Evolutionary conservation across 1,284 basidiomycete genomes (phyloP), one percentile per base, ranked within the genome.

Genomic region (Schizophyllum amplum): DNA sequence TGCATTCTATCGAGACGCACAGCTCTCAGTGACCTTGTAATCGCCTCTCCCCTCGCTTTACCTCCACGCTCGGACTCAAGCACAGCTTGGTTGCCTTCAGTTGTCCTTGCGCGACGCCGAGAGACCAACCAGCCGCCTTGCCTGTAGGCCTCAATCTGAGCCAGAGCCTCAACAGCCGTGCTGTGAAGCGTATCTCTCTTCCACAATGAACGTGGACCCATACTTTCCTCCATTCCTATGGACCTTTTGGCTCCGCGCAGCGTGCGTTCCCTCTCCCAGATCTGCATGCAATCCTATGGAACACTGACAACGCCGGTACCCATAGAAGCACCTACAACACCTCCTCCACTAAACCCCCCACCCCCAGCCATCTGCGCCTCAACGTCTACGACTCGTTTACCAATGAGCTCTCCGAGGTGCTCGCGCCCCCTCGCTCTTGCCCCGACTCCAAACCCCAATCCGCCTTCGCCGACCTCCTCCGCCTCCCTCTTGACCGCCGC

Each of bases 361-460:
- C 17, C 7, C 33, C 3, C 11, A 17, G 33, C 13, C 33, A 42
- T 42, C 33, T n/a, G n/a, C n/a, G n/a, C n/a, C n/a, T 42, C 33
- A 42, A 82, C 62, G 64, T 75, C 4, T 82, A 80, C 59, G 75
- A 82, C 60, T 71, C 78, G 4, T 79, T 77, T 61, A 69, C 78
- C 22, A 79, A 80, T 60, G 67, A 72, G 21, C 70, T 83, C 20
- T 67, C 69, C 17, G 78, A 82, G 62, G 74, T 71, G 13, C 66
- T 73, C 48, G 66, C 72, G 42, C 69, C 59, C 63, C 73, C 57
- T 5, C 65, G 56, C 56, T 67, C 57, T 60, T n/a, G n/a, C 33
- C 33, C 33, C 17, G 13, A 42, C 33, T 42, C 17, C 33, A 9
- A 17, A 17, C 17, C 33, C 17, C 13, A 42, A n/a, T n/a, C n/a